phyloP scores from a whole-genome alignment of 352 stramenopile genomes.

The Globisporangium okanoganense region DNA sequence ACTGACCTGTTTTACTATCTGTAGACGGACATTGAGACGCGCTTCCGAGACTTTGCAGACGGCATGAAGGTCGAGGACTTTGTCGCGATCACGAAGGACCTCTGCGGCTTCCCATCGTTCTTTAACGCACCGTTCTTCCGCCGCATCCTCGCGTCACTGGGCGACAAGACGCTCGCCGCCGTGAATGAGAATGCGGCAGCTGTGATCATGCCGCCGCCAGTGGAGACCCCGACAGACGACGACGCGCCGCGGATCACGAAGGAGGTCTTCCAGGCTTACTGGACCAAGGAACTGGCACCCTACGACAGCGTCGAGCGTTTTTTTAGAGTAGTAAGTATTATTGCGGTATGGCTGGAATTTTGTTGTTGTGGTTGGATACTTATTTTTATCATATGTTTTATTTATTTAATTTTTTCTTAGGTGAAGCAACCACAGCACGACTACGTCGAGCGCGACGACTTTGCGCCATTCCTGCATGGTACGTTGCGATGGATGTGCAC shows the following conservation, averaged over 20 bases:
- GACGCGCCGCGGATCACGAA: conserved; percentile 60
- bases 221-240: conserved; percentile 21
- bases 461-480: conserved; percentile 96
- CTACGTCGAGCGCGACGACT: conserved; percentile 94
- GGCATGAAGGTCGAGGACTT: conserved; percentile 87
- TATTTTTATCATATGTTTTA: conserved; percentile 7
- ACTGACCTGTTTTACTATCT: neutral
- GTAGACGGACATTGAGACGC: conserved; percentile 66
- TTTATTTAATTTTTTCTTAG: conserved; percentile 22
- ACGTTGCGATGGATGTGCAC: neutral
- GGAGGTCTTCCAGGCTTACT: conserved; percentile 93
- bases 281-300: conserved; percentile 92
- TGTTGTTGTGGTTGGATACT: neutral
- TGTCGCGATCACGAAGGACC: conserved; percentile 96
- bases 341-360: neutral
- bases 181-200: no score
- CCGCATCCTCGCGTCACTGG: conserved; percentile 64
- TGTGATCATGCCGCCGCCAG: neutral
- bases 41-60: conserved; percentile 73
- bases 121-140: conserved; percentile 97
- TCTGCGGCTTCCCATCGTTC: conserved; percentile 98
- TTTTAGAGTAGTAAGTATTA: conserved; percentile 90
- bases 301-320: conserved; percentile 96
- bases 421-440: conserved; percentile 92
- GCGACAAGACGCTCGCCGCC: no score